Conservation (phyloP, 352 stramenopile genomes). For the Phytophthora lateralis region DNA sequence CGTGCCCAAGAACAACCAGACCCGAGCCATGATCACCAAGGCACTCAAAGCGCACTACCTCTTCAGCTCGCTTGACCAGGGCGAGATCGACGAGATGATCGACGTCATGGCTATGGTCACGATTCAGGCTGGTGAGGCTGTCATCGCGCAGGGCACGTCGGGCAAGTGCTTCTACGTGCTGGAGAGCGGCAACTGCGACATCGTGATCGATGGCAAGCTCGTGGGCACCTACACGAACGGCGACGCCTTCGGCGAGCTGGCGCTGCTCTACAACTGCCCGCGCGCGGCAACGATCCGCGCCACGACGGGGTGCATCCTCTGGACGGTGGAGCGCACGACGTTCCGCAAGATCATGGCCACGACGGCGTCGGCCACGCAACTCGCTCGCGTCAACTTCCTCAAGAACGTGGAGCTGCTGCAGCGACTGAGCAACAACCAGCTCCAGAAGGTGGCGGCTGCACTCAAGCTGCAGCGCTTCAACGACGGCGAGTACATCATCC, state of each 20-base stretch:
- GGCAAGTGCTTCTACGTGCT: conserved; percentile 96
- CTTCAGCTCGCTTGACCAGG: conserved; percentile 77
- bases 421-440: conserved; percentile 87
- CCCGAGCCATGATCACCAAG: conserved; percentile 77
- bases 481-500: conserved; percentile 93
- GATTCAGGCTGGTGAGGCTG: conserved; percentile 59
- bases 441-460: conserved; percentile 84
- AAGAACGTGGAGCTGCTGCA: conserved; percentile 94
- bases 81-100: conserved; percentile 84
- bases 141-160: conserved; percentile 83
- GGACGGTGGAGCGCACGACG: conserved; percentile 92
- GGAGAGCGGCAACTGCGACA: conserved; percentile 88
- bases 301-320: conserved; percentile 87
- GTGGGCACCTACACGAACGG: conserved; percentile 81
- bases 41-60: conserved; percentile 86
- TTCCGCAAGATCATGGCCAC: conserved; percentile 87
- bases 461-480: conserved; percentile 88
- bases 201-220: conserved; percentile 81
- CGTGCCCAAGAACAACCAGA: conserved; percentile 79
- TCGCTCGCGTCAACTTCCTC: conserved; percentile 90
- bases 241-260: conserved; percentile 95
- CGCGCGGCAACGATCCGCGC: conserved; percentile 93
- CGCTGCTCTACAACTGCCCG: conserved; percentile 96
- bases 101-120: conserved; percentile 84
- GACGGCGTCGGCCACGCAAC: conserved; percentile 72